Evolutionary conservation across 768 basidiomycete genomes (phyloP).

Genomic region (Hemileccinum rubropunctum): DNA sequence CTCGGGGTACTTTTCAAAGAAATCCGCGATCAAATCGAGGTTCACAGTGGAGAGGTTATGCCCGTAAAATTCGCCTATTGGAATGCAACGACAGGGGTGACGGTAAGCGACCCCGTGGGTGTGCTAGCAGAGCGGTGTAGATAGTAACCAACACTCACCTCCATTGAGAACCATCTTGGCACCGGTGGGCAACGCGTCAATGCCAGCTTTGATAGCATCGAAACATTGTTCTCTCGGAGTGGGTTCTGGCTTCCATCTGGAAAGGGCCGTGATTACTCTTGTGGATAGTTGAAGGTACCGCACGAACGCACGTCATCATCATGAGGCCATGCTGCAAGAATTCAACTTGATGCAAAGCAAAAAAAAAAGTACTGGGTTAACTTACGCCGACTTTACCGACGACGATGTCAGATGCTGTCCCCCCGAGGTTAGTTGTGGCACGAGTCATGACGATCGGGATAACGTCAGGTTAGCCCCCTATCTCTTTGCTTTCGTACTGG

Average conservation of each 20-base stretch:
- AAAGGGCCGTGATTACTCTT: background rate
- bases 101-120: background rate
- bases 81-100: slow-evolving; percentile 5
- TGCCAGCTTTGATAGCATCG: slow-evolving; percentile 54
- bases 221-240: slow-evolving; percentile 57
- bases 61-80: slow-evolving; percentile 56
- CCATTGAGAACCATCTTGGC: slow-evolving; percentile 49
- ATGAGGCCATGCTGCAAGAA: slow-evolving; percentile 47
- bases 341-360: background rate
- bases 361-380: too few species aligned
- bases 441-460: too few species aligned
- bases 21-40: slow-evolving; percentile 43
- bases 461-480: too few species aligned
- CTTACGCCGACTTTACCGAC: slow-evolving; percentile 39
- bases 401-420: slow-evolving; percentile 33
- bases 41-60: slow-evolving; percentile 37
- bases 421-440: slow-evolving; percentile 33
- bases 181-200: slow-evolving; percentile 40
- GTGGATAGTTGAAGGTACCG: background rate
- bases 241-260: slow-evolving; percentile 43
- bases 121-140: too few species aligned
- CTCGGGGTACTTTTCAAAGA: slow-evolving; percentile 40
- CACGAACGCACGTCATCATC: slow-evolving; percentile 48
- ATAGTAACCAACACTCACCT: slow-evolving; percentile 33
- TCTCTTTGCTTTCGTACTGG: too few species aligned